Evolutionary conservation across 2,329 filamentous ascomycete species (phyloP).

Genomic region (Aspergillus eucalypticola): DNA sequence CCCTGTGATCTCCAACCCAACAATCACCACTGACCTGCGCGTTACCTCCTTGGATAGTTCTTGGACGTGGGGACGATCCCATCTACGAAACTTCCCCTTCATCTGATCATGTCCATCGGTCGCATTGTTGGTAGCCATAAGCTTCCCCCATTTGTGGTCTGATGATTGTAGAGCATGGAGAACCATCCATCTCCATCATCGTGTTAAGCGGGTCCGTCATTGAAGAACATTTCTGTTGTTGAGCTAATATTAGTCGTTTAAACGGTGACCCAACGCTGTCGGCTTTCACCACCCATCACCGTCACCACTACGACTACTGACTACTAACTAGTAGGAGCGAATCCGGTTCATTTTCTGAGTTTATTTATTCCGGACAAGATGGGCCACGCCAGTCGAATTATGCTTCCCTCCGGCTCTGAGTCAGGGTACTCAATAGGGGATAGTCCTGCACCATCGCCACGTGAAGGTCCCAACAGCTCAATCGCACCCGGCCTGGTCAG

Average conservation of each 20-base stretch:
- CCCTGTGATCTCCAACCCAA: slow-evolving; percentile 1
- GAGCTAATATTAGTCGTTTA: background rate
- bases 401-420: slow-evolving; percentile 1
- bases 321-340: background rate
- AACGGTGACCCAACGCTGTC: background rate
- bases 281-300: background rate
- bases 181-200: background rate
- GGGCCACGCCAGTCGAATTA: background rate
- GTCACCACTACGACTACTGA: background rate
- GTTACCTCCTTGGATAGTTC: background rate
- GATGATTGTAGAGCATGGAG: background rate
- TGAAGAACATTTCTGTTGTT: background rate
- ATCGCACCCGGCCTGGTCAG: slow-evolving; percentile 4
- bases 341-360: background rate
- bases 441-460: slow-evolving; percentile 14
- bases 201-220: background rate
- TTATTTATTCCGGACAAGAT: slow-evolving; percentile 2
- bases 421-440: slow-evolving; percentile 14
- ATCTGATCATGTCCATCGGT: slow-evolving; percentile 3
- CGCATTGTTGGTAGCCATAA: background rate
- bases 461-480: slow-evolving; percentile 6
- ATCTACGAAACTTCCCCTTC: background rate
- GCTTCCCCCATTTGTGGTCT: background rate
- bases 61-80: background rate
- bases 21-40: slow-evolving; percentile 7